A percentile compares a stretch with the other conserved stretches of the same genome.
Conservation (phyloP, 192 early-diverging fungal genomes). For the Diversispora eburnea region DNA sequence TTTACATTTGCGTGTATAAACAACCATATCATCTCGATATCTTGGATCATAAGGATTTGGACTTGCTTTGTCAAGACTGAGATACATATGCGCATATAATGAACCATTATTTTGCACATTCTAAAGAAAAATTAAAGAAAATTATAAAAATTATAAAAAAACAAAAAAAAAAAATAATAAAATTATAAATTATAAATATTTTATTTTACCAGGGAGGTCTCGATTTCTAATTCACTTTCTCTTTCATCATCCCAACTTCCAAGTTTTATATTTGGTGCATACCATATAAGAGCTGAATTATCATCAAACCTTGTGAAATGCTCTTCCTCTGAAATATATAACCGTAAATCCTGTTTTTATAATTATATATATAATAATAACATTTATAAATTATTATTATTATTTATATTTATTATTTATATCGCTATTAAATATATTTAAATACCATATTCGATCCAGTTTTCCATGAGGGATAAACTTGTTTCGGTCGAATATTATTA, state of each 20-base stretch:
- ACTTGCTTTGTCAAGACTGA: slow-evolving; percentile 38
- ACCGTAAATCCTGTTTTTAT: slow-evolving; percentile 39
- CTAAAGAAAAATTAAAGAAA: slow-evolving; percentile 28
- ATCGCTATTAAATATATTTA: background rate
- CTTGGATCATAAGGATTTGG: slow-evolving; percentile 40
- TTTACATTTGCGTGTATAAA: slow-evolving; percentile 53
- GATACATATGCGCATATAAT: slow-evolving; percentile 59
- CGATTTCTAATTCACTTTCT: slow-evolving; percentile 42
- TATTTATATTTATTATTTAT: background rate
- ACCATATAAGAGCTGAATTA: slow-evolving; percentile 38
- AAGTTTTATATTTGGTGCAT: slow-evolving; percentile 36
- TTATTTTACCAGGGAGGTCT: slow-evolving; percentile 41
- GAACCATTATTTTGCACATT: slow-evolving; percentile 55
- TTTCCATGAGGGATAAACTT: no score
- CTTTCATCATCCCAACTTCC: slow-evolving; percentile 44
- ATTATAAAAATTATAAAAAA: background rate
- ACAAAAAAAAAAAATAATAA: background rate
- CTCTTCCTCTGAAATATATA: slow-evolving; percentile 47
- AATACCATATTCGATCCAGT: no score
- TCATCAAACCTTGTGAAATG: slow-evolving; percentile 45
- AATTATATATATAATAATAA: background rate
- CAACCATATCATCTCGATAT: slow-evolving; percentile 42
- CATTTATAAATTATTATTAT: background rate
- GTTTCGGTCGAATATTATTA: no score
- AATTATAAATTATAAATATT: background rate